Conservation (phyloP, 495 filamentous ascomycete species). For the Penicillium bovifimosum region DNA sequence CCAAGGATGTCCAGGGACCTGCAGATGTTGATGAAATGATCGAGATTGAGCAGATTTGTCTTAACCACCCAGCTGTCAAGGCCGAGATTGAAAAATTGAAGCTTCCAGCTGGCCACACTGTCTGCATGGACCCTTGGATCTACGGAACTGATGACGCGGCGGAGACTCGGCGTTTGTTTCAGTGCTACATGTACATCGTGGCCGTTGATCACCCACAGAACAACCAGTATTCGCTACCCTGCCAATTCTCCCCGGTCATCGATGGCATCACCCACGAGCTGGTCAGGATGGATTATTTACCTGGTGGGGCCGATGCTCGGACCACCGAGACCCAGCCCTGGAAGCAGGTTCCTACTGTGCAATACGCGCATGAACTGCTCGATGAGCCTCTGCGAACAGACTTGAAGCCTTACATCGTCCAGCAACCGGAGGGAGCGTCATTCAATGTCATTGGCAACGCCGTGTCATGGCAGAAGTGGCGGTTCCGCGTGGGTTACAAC, state of each 20-base stretch:
- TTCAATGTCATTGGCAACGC: constrained; percentile 47
- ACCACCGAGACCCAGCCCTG: constrained; percentile 36
- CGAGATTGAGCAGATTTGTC: constrained; percentile 36
- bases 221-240: constrained; percentile 76
- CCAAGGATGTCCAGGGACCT: constrained; percentile 38
- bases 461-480: constrained; percentile 63
- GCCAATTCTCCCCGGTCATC: constrained; percentile 73
- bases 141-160: constrained; percentile 37
- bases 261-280: constrained; percentile 59
- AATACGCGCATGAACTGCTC: constrained; percentile 42
- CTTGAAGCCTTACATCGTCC: constrained; percentile 70
- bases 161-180: constrained; percentile 36
- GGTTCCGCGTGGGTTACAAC: constrained; percentile 62
- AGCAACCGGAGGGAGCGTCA: constrained; percentile 73
- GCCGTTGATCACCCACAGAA: constrained; percentile 35
- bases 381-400: constrained; percentile 44
- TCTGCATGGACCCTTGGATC: constrained; percentile 44
- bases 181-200: constrained; percentile 44
- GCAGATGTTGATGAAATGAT: constrained; percentile 39
- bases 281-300: constrained; percentile 48
- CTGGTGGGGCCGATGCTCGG: constrained; percentile 28
- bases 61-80: constrained; percentile 37
- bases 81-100: constrained; percentile 41
- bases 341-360: constrained; percentile 50
- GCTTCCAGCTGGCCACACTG: constrained; percentile 33